Evolutionary conservation across 306 rosid species (phyloP).

Genomic region (Glycine soja): DNA sequence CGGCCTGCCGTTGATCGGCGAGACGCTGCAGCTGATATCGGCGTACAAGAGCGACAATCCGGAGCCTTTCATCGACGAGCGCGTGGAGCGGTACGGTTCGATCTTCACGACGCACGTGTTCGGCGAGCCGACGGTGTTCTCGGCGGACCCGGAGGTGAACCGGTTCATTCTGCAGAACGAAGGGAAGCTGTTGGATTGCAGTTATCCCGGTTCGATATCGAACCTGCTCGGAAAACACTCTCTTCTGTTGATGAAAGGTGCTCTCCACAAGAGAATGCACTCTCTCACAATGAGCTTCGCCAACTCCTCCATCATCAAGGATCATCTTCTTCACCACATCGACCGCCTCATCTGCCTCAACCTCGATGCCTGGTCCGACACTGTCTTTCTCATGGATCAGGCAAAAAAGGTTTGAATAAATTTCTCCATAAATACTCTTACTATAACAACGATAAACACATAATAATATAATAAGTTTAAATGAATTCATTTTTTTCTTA

Average conservation of each 20-base stretch:
- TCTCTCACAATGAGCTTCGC: slow-evolving; percentile 91
- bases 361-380: slow-evolving; percentile 55
- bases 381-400: slow-evolving; percentile 85
- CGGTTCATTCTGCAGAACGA: slow-evolving; percentile 86
- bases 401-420: slow-evolving; percentile 74
- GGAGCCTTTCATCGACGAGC: slow-evolving; percentile 84
- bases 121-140: slow-evolving; percentile 93
- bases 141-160: slow-evolving; percentile 86
- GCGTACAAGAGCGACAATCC: slow-evolving; percentile 95
- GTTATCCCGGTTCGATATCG: slow-evolving; percentile 92
- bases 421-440: no score
- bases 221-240: slow-evolving; percentile 90
- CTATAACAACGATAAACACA: no score
- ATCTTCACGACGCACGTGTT: slow-evolving; percentile 87
- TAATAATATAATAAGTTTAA: no score
- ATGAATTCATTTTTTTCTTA: no score
- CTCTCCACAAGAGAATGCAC: slow-evolving; percentile 88
- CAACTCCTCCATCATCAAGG: slow-evolving; percentile 69
- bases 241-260: slow-evolving; percentile 78
- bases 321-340: slow-evolving; percentile 73
- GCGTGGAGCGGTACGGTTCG: slow-evolving; percentile 80
- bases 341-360: slow-evolving; percentile 92
- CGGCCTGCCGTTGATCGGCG: slow-evolving; percentile 86
- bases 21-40: slow-evolving; percentile 82
- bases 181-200: slow-evolving; percentile 87